phyloP scores from a whole-genome alignment of 2,329 filamentous ascomycete genomes.

The Venturia pyrina region DNA sequence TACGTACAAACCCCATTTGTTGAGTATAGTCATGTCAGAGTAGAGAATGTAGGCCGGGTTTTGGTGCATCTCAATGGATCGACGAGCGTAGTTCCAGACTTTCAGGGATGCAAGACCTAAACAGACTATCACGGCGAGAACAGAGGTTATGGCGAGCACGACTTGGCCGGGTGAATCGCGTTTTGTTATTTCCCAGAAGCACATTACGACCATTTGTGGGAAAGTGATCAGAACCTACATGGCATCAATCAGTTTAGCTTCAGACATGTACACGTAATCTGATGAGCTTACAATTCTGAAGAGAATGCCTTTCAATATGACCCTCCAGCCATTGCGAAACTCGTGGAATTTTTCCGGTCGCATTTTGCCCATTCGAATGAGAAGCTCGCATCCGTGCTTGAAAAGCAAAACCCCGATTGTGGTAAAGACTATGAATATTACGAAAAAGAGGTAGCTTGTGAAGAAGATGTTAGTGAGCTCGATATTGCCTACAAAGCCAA shows the following conservation, averaged over 20 bases:
- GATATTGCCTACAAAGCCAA: conserved; percentile 75
- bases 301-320: conserved; percentile 84
- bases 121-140: conserved; percentile 67
- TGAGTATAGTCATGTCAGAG: conserved; percentile 81
- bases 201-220: conserved; percentile 81
- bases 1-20: conserved; percentile 78
- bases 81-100: conserved; percentile 78
- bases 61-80: conserved; percentile 83
- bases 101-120: conserved; percentile 82
- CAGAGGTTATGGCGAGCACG: conserved; percentile 79
- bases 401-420: conserved; percentile 64
- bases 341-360: conserved; percentile 79
- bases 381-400: conserved; percentile 71
- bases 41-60: conserved; percentile 96
- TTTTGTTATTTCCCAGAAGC: conserved; percentile 85
- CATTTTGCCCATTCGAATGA: conserved; percentile 66
- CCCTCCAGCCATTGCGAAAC: conserved; percentile 89
- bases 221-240: conserved; percentile 66
- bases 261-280: neutral
- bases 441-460: conserved; percentile 82
- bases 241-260: neutral
- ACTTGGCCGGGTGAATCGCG: conserved; percentile 78
- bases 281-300: conserved; percentile 56
- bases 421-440: conserved; percentile 69
- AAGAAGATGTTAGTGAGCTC: conserved; percentile 90